Conservation (phyloP, 179 eudicot genomes). For the Gypsophila paniculata region DNA sequence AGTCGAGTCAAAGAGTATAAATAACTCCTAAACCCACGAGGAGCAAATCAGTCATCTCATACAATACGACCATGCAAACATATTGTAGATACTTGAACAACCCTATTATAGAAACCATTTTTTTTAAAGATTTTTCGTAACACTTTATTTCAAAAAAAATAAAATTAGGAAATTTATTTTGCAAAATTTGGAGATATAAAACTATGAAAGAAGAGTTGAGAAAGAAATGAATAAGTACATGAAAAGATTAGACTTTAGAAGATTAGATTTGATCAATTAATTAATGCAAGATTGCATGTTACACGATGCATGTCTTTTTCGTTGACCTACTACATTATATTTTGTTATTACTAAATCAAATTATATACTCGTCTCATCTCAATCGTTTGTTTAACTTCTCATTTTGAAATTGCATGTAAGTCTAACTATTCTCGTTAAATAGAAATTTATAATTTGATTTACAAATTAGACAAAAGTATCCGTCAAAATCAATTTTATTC, state of each 20-base stretch:
- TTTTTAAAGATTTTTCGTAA: background rate
- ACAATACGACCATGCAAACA: conserved; percentile 16
- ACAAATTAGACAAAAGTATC: no score
- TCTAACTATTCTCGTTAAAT: no score
- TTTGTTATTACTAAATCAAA: background rate
- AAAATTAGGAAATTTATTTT: no score
- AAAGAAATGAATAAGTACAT: background rate
- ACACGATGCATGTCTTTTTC: conserved; percentile 13
- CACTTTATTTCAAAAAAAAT: no score
- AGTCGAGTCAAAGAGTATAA: background rate
- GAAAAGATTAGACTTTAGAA: background rate
- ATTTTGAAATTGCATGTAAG: no score
- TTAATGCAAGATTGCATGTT: background rate
- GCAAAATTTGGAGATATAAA: background rate
- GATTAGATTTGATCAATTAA: background rate
- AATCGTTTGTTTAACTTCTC: no score
- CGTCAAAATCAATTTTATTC: no score
- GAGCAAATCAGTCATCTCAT: conserved; percentile 17
- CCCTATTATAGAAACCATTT: conserved; percentile 21
- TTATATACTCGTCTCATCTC: no score
- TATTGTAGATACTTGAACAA: conserved; percentile 15
- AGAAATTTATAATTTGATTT: no score
- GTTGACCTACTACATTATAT: conserved; percentile 11
- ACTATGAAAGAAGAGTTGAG: background rate
- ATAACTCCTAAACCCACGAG: conserved; percentile 16